Evolutionary conservation across 257 asterid genomes (phyloP).

Genomic region (Solanum infundibuliforme): DNA sequence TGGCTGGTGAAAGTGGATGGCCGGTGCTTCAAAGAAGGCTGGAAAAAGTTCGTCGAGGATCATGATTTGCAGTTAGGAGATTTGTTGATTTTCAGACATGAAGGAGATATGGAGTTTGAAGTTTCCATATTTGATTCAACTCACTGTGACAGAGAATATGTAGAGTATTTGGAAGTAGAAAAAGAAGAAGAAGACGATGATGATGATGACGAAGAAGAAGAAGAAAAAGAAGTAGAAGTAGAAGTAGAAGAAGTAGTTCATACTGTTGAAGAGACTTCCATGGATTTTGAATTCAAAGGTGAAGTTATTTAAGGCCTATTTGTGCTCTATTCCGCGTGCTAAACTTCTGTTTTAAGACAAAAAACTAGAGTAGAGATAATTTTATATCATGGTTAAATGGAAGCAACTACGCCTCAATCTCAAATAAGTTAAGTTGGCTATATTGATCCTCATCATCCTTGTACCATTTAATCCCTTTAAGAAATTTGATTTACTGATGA

Average conservation of each 20-base stretch:
- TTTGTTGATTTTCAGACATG: conserved; percentile 2
- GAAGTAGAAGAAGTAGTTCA: background rate
- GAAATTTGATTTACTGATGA: background rate
- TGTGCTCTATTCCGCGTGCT: background rate
- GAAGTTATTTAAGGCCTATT: background rate
- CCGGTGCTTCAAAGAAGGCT: background rate
- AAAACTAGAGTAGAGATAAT: background rate
- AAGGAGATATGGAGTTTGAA: conserved; percentile 4
- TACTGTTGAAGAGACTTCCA: background rate
- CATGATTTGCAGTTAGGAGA: conserved; percentile 1
- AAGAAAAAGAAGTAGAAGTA: background rate
- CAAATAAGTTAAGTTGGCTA: background rate
- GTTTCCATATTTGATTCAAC: background rate
- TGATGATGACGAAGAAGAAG: background rate
- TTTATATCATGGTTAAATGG: background rate
- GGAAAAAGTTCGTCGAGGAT: background rate
- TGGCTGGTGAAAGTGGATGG: conserved; percentile 4
- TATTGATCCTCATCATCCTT: background rate
- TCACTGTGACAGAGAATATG: background rate
- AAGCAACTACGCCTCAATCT: background rate
- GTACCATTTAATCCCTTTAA: background rate
- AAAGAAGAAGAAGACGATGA: background rate
- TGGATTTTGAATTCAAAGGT: background rate
- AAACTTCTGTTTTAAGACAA: background rate
- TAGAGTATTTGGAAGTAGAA: background rate